Evolutionary conservation across 495 filamentous ascomycete species (phyloP).

Genomic region (Amniculicola lignicola): DNA sequence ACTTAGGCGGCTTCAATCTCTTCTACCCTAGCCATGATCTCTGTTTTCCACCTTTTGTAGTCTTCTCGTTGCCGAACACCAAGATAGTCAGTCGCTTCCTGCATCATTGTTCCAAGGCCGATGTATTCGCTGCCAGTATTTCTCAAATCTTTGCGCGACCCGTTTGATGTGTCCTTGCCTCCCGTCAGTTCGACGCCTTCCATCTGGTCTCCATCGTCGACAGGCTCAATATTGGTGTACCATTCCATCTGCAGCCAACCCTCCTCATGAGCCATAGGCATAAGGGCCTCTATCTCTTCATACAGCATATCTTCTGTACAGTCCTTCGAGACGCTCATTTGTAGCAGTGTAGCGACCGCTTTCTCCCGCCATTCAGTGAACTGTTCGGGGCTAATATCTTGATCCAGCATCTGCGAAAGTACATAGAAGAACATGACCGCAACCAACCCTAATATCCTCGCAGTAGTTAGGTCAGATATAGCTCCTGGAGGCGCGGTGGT

Average conservation of each 20-base stretch:
- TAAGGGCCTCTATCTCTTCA: conserved; percentile 28
- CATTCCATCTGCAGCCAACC: conserved; percentile 41
- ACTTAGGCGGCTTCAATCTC: conserved; percentile 40
- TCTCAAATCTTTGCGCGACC: conserved; percentile 25
- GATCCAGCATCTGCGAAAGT: conserved; percentile 41
- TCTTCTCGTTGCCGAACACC: conserved; percentile 64
- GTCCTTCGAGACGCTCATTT: conserved; percentile 1
- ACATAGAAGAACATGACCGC: conserved; percentile 67
- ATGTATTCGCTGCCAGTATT: conserved; percentile 43
- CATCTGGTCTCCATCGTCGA: conserved; percentile 36
- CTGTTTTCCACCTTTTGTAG: conserved; percentile 70
- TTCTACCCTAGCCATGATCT: conserved; percentile 57
- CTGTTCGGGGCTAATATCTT: conserved; percentile 42
- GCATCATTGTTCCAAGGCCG: conserved; percentile 76
- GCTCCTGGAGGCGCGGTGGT: conserved; percentile 3
- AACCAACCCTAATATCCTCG: conserved; percentile 53
- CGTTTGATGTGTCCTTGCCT: conserved; percentile 1
- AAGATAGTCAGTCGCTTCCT: conserved; percentile 77
- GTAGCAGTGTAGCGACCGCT: conserved; percentile 36
- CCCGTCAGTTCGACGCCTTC: conserved; percentile 42
- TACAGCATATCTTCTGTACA: conserved; percentile 18
- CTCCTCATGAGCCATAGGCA: conserved; percentile 32
- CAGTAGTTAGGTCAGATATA: conserved; percentile 22
- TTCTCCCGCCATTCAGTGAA: conserved; percentile 44
- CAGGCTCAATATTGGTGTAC: conserved; percentile 33